phyloP scores from a whole-genome alignment of 1,284 basidiomycete species.

The Heliocybe sulcata region DNA sequence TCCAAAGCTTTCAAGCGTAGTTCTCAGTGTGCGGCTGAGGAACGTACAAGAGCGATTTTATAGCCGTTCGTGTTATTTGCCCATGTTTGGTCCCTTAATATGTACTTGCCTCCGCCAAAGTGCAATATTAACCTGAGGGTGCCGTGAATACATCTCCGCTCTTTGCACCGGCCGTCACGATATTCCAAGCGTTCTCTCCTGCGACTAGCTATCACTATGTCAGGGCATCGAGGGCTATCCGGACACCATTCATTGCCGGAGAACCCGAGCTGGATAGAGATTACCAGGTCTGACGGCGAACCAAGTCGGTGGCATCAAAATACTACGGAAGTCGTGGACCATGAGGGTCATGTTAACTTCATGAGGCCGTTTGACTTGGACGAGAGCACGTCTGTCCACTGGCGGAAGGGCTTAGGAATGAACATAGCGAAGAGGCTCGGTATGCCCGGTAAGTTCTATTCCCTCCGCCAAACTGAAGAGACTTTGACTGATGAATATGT shows the following conservation, averaged over 20 bases:
- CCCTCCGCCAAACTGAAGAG: neutral
- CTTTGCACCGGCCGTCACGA: neutral
- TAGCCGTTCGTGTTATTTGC: no score
- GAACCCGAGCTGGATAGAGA: conserved; percentile 49
- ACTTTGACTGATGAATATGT: neutral
- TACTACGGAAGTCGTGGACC: conserved; percentile 42
- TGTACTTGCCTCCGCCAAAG: no score
- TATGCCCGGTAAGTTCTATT: conserved; percentile 34
- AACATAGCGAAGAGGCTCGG: conserved; percentile 46
- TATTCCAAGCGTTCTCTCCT: neutral
- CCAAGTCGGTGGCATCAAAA: conserved; percentile 44
- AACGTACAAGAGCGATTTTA: no score
- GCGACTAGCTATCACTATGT: neutral
- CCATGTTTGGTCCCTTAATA: no score
- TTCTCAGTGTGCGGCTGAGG: no score
- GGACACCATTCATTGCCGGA: conserved; percentile 30
- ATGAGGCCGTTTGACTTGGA: conserved; percentile 47
- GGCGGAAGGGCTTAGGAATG: conserved; percentile 50
- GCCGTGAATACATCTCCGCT: no score
- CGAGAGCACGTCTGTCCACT: conserved; percentile 43
- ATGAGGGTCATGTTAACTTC: conserved; percentile 61
- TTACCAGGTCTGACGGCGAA: conserved; percentile 55
- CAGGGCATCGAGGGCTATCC: neutral
- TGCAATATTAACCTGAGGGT: no score
- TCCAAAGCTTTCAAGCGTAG: no score